A percentile compares a stretch with the other conserved stretches of the same genome.
Conservation (phyloP, 768 basidiomycete genomes). For the Austroboletus festivus region DNA sequence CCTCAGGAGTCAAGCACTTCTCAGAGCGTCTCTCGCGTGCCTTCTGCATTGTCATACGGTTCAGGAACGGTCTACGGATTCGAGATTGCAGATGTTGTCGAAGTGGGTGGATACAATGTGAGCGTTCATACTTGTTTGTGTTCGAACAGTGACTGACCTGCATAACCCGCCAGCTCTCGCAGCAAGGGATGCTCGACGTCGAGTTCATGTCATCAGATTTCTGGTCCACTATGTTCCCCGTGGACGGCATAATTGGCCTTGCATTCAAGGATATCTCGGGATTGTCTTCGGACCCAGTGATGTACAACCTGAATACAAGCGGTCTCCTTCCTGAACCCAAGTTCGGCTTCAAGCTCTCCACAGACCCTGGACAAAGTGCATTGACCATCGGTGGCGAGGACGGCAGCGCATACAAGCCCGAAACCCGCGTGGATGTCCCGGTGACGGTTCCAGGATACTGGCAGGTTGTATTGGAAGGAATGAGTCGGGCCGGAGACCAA, state of each 20-base stretch:
- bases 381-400: constrained; percentile 33
- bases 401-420: constrained; percentile 45
- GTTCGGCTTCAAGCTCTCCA: constrained; percentile 48
- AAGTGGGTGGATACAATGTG: constrained; percentile 33
- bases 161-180: constrained; percentile 18
- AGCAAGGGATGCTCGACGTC: constrained; percentile 40
- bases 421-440: constrained; percentile 37
- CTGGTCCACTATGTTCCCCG: neutral
- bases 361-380: constrained; percentile 12
- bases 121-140: neutral
- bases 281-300: constrained; percentile 32
- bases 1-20: constrained; percentile 26
- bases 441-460: constrained; percentile 33
- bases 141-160: neutral
- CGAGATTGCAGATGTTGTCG: constrained; percentile 37
- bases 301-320: constrained; percentile 41
- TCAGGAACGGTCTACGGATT: constrained; percentile 34
- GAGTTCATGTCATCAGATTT: constrained; percentile 29
- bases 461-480: constrained; percentile 30
- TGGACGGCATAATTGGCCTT: constrained; percentile 41
- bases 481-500: constrained; percentile 1
- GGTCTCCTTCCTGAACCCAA: constrained; percentile 13
- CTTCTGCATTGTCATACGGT: constrained; percentile 36
- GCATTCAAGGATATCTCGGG: constrained; percentile 38
- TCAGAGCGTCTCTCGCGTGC: neutral